phyloP scores from a whole-genome alignment of 1,139 yeast species.

The Insectozyma bohioensis region DNA sequence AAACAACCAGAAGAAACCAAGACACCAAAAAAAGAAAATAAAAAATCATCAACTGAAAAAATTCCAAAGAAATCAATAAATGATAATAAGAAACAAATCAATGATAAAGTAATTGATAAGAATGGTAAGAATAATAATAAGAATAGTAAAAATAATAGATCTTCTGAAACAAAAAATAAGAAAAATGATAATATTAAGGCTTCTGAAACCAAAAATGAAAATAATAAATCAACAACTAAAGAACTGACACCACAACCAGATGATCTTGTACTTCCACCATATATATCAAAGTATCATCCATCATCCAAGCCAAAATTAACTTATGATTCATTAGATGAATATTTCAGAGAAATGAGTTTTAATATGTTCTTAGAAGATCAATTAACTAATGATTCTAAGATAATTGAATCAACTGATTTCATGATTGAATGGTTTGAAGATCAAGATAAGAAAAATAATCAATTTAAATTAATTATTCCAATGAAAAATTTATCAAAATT shows the following conservation, averaged over 20 bases:
- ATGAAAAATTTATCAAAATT: conserved; percentile 40
- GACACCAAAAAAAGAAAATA: neutral
- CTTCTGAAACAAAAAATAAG: too few species aligned
- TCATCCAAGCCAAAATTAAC: conserved; percentile 40
- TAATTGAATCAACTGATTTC: conserved; percentile 37
- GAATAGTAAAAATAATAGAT: too few species aligned
- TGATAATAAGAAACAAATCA: too few species aligned
- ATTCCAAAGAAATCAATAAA: too few species aligned
- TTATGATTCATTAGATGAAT: conserved; percentile 50
- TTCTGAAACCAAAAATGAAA: too few species aligned
- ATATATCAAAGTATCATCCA: conserved; percentile 28
- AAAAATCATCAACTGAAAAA: neutral
- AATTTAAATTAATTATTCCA: conserved; percentile 35
- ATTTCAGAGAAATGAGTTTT: conserved; percentile 59
- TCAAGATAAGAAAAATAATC: conserved; percentile 42
- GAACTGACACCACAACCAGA: conserved; percentile 1
- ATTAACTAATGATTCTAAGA: conserved; percentile 37
- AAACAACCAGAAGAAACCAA: too few species aligned
- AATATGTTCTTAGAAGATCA: conserved; percentile 64
- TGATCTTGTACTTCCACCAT: conserved; percentile 23
- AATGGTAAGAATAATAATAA: too few species aligned
- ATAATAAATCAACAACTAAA: neutral
- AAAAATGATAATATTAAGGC: too few species aligned
- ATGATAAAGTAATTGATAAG: too few species aligned
- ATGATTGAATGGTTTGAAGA: conserved; percentile 55